Percentiles rank a stretch among this genome's conserved stretches.
Evolutionary conservation across 2,329 filamentous ascomycete genomes (phyloP).

Genomic region (Paraphaeosphaeria sporulosa): DNA sequence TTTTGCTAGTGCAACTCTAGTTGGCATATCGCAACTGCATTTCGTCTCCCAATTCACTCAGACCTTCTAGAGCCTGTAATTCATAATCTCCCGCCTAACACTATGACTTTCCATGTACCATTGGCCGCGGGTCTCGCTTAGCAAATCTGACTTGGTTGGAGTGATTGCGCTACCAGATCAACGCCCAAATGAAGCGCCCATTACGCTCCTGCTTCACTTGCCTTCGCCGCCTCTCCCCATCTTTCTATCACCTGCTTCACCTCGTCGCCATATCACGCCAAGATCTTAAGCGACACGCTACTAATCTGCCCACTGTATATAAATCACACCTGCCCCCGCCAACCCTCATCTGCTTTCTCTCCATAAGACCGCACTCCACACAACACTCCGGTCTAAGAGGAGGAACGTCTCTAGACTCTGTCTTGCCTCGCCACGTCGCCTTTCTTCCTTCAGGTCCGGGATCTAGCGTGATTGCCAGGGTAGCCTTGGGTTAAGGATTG

Average conservation of each 20-base stretch:
- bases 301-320: slow-evolving; percentile 3
- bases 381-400: slow-evolving; percentile 1
- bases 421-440: not conserved
- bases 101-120: not conserved
- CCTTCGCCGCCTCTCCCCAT: slow-evolving; percentile 2
- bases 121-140: not conserved
- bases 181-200: not conserved
- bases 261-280: slow-evolving; percentile 1
- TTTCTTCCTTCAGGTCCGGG: no score
- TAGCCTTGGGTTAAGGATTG: no score
- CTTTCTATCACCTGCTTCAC: not conserved
- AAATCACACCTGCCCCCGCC: slow-evolving; percentile 2
- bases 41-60: not conserved
- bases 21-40: not conserved
- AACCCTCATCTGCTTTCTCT: slow-evolving; percentile 1
- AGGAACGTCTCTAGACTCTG: slow-evolving; percentile 9
- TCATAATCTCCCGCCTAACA: not conserved
- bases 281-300: slow-evolving; percentile 3
- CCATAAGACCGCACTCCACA: not conserved
- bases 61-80: not conserved
- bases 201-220: not conserved
- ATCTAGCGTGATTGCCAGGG: no score
- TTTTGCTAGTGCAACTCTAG: no score
- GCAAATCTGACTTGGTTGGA: not conserved
- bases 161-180: not conserved